Percentiles rank a stretch among this genome's conserved stretches.
Evolutionary conservation across 805 yeast species (phyloP).

Genomic region (Ogataea polymorpha): DNA sequence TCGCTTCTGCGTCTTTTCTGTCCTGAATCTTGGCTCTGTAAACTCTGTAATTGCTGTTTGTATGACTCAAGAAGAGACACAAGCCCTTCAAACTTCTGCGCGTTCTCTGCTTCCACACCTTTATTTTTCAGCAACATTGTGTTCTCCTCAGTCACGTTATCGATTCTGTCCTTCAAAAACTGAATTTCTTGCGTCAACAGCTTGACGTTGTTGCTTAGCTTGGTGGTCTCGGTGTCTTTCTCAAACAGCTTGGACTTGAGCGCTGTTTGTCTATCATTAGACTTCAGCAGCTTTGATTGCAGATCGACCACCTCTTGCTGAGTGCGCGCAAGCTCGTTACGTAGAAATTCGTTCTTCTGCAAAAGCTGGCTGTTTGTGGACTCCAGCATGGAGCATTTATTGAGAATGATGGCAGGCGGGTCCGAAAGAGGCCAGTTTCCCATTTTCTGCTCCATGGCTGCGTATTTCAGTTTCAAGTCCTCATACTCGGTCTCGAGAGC

Average conservation of each 20-base stretch:
- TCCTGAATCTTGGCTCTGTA: slow-evolving; percentile 16
- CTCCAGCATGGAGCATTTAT: not conserved
- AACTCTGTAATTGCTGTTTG: slow-evolving; percentile 45
- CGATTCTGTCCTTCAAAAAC: slow-evolving; percentile 21
- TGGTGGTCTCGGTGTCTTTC: slow-evolving; percentile 13
- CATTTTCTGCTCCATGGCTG: slow-evolving; percentile 44
- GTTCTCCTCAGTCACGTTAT: slow-evolving; percentile 17
- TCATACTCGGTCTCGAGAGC: slow-evolving; percentile 43
- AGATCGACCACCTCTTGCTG: slow-evolving; percentile 13
- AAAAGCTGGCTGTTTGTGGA: slow-evolving; percentile 3
- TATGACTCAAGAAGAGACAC: slow-evolving; percentile 54
- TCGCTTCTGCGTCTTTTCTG: not conserved
- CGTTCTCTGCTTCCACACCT: slow-evolving; percentile 14
- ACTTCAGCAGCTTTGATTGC: slow-evolving; percentile 13
- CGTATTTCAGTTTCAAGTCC: slow-evolving; percentile 47
- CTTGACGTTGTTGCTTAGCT: slow-evolving; percentile 16
- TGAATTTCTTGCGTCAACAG: slow-evolving; percentile 19
- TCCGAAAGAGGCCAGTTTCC: slow-evolving; percentile 20
- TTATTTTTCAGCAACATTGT: slow-evolving; percentile 10
- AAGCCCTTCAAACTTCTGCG: slow-evolving; percentile 31
- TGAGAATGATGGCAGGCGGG: not conserved
- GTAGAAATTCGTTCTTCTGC: slow-evolving; percentile 4
- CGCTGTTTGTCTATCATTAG: slow-evolving; percentile 5
- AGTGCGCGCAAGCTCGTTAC: slow-evolving; percentile 8
- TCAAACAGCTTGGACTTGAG: slow-evolving; percentile 3